These are phyloP conservation scores for Aspergillus novoparasiticus DNA, from an alignment of 2,329 filamentous ascomycete species.

Conservation along the genomic window DNA sequence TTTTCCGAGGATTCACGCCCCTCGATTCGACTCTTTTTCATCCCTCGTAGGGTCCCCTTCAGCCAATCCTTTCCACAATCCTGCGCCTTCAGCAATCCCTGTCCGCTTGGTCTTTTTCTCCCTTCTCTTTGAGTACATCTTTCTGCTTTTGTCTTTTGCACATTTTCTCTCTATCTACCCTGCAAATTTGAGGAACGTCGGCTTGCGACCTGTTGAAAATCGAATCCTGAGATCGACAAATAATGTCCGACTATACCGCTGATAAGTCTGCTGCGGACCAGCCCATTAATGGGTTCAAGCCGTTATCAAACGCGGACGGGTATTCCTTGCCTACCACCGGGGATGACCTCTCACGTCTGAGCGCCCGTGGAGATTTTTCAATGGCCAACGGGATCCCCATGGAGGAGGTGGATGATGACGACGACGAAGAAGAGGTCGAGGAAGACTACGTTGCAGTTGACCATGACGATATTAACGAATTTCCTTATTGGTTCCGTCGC, in stretches of 20 bases:
- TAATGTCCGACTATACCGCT: conserved; percentile 33
- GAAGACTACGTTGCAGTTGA: conserved; percentile 47
- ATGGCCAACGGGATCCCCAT: conserved; percentile 35
- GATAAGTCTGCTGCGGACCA: conserved; percentile 28
- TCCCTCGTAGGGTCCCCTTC: conserved; percentile 1
- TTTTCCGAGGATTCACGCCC: conserved; percentile 11
- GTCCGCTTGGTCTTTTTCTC: not conserved
- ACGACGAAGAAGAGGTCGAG: conserved; percentile 39
- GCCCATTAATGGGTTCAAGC: conserved; percentile 33
- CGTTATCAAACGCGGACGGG: conserved; percentile 35
- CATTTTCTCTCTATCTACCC: conserved; percentile 3
- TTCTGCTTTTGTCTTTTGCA: not conserved
- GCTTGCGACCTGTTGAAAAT: not conserved
- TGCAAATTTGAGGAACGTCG: not conserved
- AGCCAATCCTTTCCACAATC: conserved; percentile 4
- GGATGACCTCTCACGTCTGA: conserved; percentile 32
- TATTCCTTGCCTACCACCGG: conserved; percentile 30
- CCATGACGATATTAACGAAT: conserved; percentile 44
- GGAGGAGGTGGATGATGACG: conserved; percentile 29
- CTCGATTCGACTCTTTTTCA: conserved; percentile 12
- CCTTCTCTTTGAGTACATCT: not conserved
- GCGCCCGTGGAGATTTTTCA: conserved; percentile 29
- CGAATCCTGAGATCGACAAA: not conserved
- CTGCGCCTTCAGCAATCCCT: not conserved
- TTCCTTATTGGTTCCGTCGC: conserved; percentile 45